Conservation (phyloP, 1,284 basidiomycete species). For the Fomitopsis pinicola region DNA sequence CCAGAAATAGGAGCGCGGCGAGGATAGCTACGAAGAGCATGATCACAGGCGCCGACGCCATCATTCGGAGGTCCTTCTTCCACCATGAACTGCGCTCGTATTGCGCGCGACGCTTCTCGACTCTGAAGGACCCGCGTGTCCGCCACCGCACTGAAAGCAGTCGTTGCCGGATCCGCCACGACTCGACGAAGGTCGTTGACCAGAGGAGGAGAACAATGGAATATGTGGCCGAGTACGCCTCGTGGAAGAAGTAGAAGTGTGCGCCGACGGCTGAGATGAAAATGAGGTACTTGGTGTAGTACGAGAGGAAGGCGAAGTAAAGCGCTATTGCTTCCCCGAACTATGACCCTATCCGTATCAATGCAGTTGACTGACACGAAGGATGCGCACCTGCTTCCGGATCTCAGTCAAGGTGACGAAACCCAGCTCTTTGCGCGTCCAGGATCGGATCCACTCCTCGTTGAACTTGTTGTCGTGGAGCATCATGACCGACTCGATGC, state of each 20-base stretch:
- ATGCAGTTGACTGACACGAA: background rate
- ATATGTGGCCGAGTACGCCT: constrained; percentile 76
- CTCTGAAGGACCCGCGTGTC: constrained; percentile 70
- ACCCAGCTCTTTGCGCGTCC: constrained; percentile 59
- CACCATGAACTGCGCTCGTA: constrained; percentile 68
- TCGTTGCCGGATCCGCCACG: constrained; percentile 83
- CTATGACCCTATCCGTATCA: constrained; percentile 31
- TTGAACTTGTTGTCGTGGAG: constrained; percentile 85
- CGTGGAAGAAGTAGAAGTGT: constrained; percentile 58
- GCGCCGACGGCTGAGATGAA: constrained; percentile 65
- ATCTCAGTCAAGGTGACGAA: constrained; percentile 57
- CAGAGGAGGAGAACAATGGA: constrained; percentile 75
- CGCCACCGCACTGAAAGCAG: constrained; percentile 79
- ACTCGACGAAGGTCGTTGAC: constrained; percentile 83
- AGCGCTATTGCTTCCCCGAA: constrained; percentile 88
- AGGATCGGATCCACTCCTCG: constrained; percentile 63
- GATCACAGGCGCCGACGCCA: constrained; percentile 79
- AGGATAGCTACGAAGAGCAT: constrained; percentile 71
- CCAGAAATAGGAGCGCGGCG: constrained; percentile 65
- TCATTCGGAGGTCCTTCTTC: constrained; percentile 70
- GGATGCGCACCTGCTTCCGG: constrained; percentile 47
- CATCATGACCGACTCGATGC: constrained; percentile 75
- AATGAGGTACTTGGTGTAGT: constrained; percentile 75
- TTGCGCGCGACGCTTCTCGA: constrained; percentile 72
- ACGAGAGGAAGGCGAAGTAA: constrained; percentile 86